Evolutionary conservation across 352 stramenopile species (phyloP).

Genomic region (Pythium diclinum): DNA sequence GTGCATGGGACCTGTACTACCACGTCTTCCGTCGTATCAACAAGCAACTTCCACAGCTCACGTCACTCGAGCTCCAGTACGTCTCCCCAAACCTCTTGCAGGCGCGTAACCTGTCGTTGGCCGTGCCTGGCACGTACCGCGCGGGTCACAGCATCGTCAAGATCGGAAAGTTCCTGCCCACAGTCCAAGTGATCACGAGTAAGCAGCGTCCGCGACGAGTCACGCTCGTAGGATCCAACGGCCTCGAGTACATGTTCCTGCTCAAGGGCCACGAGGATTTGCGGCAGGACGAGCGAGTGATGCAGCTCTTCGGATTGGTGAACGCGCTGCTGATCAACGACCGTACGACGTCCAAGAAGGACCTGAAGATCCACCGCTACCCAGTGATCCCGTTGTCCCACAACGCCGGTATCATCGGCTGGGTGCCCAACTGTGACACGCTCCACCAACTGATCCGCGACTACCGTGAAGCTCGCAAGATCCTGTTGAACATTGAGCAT

Average conservation of each 20-base stretch:
- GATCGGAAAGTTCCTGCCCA: conserved; percentile 91
- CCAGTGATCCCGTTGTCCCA: conserved; percentile 98
- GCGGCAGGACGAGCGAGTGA: conserved; percentile 99
- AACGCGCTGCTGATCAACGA: conserved; percentile 99
- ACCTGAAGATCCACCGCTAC: conserved; percentile 98
- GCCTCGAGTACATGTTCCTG: conserved; percentile 98
- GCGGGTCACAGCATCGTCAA: conserved; percentile 79
- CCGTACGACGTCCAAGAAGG: conserved; percentile 95
- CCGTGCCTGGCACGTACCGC: conserved; percentile 93
- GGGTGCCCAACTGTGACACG: conserved; percentile 99
- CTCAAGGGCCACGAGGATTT: conserved; percentile 99
- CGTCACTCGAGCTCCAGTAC: conserved; percentile 96
- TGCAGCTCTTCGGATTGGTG: conserved; percentile 99
- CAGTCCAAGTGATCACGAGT: conserved; percentile 96
- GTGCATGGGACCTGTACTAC: conserved; percentile 99
- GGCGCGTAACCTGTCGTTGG: conserved; percentile 93
- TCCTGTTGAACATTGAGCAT: conserved; percentile 96
- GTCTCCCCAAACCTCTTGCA: conserved; percentile 95
- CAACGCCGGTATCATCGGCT: conserved; percentile 98
- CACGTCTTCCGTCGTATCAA: conserved; percentile 94
- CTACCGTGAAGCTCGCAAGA: conserved; percentile 92
- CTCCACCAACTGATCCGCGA: conserved; percentile 98
- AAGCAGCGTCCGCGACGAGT: conserved; percentile 99
- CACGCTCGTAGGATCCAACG: conserved; percentile 96
- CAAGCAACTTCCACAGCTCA: conserved; percentile 94